Conservation (phyloP, 2,329 filamentous ascomycete genomes). For the Didymellaceae sp. region DNA sequence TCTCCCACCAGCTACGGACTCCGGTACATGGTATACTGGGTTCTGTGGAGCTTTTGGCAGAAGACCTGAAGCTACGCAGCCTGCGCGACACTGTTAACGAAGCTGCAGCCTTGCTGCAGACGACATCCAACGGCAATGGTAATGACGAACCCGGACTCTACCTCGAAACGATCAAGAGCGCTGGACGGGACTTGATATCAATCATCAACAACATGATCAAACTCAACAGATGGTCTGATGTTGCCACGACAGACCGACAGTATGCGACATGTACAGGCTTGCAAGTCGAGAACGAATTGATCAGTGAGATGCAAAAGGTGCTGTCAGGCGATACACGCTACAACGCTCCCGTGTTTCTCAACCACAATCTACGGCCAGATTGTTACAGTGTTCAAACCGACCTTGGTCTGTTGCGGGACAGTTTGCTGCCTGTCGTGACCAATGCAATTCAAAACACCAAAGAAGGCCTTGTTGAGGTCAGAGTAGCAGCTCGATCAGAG, state of each 20-base stretch:
- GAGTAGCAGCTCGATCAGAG: neutral
- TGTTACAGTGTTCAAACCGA: neutral
- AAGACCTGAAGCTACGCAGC: neutral
- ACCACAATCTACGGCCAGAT: neutral
- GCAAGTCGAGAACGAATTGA: neutral
- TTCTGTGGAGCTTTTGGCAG: neutral
- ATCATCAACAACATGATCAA: constrained; percentile 1
- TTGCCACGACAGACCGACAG: neutral
- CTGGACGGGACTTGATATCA: neutral
- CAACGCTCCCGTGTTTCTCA: neutral
- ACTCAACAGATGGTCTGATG: constrained; percentile 1
- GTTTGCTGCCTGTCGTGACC: neutral
- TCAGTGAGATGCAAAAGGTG: neutral
- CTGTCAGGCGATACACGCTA: neutral
- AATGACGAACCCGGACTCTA: neutral
- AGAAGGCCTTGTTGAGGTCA: neutral
- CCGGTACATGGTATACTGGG: neutral
- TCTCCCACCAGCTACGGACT: neutral
- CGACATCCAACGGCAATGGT: neutral
- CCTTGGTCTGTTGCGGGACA: neutral
- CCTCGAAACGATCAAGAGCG: constrained; percentile 1
- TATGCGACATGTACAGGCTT: neutral
- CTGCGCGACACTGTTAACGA: neutral
- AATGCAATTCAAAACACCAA: neutral
- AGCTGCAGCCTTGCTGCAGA: neutral